These are phyloP conservation scores for Penicillium italicum DNA, from an alignment of 2,329 filamentous ascomycete species.

Conservation along the genomic window DNA sequence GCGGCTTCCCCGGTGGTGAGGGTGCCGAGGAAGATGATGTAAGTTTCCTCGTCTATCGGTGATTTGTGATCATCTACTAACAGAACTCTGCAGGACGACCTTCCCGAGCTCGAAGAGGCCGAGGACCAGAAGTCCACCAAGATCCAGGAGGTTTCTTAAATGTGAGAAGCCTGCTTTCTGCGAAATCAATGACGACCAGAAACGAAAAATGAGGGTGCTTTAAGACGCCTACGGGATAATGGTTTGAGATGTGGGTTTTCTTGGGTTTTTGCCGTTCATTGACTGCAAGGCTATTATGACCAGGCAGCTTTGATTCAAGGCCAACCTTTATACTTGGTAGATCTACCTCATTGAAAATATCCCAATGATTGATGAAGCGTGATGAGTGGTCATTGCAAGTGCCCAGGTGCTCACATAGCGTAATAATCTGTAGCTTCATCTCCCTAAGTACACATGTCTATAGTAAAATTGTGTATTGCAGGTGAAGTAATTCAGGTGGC, in stretches of 20 bases:
- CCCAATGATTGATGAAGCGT: conserved; percentile 11
- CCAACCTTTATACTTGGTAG: not conserved
- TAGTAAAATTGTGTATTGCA: not conserved
- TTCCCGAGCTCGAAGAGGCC: conserved; percentile 64
- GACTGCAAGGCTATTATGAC: not conserved
- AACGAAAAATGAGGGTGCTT: conserved; percentile 23
- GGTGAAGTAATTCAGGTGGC: too few relatives aligned
- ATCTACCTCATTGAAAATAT: conserved; percentile 5
- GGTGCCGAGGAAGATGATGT: conserved; percentile 45
- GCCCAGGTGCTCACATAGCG: not conserved
- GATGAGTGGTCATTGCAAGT: not conserved
- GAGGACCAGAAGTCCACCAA: conserved; percentile 39
- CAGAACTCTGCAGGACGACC: conserved; percentile 61
- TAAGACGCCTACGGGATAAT: conserved; percentile 13
- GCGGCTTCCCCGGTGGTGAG: conserved; percentile 30
- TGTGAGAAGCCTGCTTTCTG: conserved; percentile 14
- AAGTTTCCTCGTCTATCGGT: conserved; percentile 42
- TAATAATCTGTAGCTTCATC: not conserved
- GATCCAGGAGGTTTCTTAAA: conserved; percentile 38
- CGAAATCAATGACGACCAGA: conserved; percentile 24
- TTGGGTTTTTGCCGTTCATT: not conserved
- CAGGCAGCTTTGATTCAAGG: not conserved
- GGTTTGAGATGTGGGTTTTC: conserved; percentile 11
- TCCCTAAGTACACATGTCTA: not conserved
- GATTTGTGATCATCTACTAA: conserved; percentile 8